A percentile compares a stretch with the other conserved stretches of the same genome.
These are phyloP conservation scores for Alternaria hordeiaustralica DNA, from an alignment of 2,329 filamentous ascomycete genomes.

Conservation along the genomic window DNA sequence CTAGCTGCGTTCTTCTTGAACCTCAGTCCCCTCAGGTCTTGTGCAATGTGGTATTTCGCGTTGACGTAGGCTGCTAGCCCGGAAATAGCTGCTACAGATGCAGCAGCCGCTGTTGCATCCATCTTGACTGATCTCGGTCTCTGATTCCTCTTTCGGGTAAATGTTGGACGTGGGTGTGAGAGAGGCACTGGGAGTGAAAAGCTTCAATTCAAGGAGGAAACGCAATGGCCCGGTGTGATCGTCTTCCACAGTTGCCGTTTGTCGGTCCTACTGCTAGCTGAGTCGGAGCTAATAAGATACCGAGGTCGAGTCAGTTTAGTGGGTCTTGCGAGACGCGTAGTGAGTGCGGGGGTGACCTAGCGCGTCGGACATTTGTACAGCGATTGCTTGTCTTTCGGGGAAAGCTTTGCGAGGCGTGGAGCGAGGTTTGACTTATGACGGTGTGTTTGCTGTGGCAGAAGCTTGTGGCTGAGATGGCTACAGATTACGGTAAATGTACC, in stretches of 20 bases:
- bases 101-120: conserved; percentile 29
- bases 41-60: conserved; percentile 69
- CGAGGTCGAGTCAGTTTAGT: conserved; percentile 24
- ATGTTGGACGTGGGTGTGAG: neutral
- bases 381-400: neutral
- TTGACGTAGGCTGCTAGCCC: conserved; percentile 67
- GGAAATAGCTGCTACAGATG: conserved; percentile 37
- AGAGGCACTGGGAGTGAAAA: neutral
- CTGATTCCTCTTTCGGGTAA: neutral
- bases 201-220: neutral
- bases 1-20: conserved; percentile 48
- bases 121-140: conserved; percentile 11
- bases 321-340: conserved; percentile 1
- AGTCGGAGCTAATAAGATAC: conserved; percentile 15
- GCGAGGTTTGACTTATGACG: neutral
- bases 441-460: neutral
- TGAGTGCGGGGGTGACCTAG: conserved; percentile 21
- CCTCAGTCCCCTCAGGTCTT: conserved; percentile 62
- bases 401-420: neutral
- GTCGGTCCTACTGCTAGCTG: neutral
- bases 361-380: neutral
- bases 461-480: neutral
- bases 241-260: neutral
- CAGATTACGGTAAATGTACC: neutral
- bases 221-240: neutral